phyloP scores from a whole-genome alignment of 2,329 filamentous ascomycete genomes.

The Colletotrichum sp. region DNA sequence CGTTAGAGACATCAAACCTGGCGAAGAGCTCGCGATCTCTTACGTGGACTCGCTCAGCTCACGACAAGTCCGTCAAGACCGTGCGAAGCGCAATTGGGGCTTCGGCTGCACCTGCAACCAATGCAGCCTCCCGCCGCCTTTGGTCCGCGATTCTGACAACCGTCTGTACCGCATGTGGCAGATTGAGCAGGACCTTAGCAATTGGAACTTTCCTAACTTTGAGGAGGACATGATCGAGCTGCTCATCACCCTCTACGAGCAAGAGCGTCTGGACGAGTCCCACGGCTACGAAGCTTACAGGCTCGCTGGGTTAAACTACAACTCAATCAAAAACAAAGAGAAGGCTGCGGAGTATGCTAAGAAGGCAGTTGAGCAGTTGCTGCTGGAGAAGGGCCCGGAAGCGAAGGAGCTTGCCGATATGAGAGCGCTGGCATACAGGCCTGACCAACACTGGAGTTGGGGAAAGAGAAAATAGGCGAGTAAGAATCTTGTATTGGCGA shows the following conservation, averaged over 20 bases:
- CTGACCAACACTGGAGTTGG: conserved; percentile 19
- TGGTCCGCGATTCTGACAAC: conserved; percentile 22
- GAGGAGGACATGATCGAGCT: conserved; percentile 23
- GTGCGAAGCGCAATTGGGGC: conserved; percentile 28
- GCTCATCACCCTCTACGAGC: conserved; percentile 23
- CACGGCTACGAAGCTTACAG: conserved; percentile 37
- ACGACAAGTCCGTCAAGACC: conserved; percentile 25
- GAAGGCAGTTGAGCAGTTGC: conserved; percentile 39
- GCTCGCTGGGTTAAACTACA: conserved; percentile 43
- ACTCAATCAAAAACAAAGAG: conserved; percentile 40
- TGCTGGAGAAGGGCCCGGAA: conserved; percentile 22
- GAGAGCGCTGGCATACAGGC: not conserved
- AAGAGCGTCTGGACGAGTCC: conserved; percentile 24
- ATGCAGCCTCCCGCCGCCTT: conserved; percentile 24
- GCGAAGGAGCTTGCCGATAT: conserved; percentile 6
- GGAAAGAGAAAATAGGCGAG: not conserved
- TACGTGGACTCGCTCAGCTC: conserved; percentile 23
- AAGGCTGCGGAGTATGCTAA: conserved; percentile 40
- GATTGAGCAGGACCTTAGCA: conserved; percentile 18
- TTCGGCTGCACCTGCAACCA: conserved; percentile 30
- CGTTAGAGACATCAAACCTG: conserved; percentile 34
- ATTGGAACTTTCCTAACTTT: conserved; percentile 12
- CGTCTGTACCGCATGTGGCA: conserved; percentile 24
- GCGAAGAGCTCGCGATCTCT: conserved; percentile 40
- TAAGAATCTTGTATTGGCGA: not conserved